Percentiles rank a stretch among this genome's conserved stretches.
Conservation (phyloP, 2,329 filamentous ascomycete species). For the Cordyceps javanica region DNA sequence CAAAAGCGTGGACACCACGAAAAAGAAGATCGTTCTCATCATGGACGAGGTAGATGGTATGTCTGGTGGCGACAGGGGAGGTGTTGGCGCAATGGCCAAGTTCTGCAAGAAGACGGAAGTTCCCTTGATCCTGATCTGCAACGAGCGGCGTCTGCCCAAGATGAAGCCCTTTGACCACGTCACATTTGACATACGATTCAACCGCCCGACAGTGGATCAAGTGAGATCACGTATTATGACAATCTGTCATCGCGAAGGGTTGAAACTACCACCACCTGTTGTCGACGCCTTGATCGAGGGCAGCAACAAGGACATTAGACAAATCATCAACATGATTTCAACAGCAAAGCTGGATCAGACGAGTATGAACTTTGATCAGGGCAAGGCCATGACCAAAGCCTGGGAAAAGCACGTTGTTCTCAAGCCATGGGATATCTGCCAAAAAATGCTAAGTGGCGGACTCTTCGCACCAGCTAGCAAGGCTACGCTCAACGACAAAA, state of each 20-base stretch:
- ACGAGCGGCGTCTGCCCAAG: conserved; percentile 85
- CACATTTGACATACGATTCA: conserved; percentile 79
- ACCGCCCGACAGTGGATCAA: conserved; percentile 82
- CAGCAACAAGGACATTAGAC: conserved; percentile 89
- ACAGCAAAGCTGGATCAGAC: conserved; percentile 84
- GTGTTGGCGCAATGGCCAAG: conserved; percentile 88
- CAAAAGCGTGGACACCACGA: conserved; percentile 69
- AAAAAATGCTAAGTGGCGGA: conserved; percentile 82
- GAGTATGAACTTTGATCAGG: conserved; percentile 74
- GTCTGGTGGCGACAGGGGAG: conserved; percentile 93
- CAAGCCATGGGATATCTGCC: conserved; percentile 96
- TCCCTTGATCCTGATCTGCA: conserved; percentile 95
- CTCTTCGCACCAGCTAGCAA: conserved; percentile 82
- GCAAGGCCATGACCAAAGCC: conserved; percentile 90
- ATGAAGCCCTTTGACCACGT: conserved; percentile 97
- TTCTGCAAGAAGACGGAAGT: conserved; percentile 94
- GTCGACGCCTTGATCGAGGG: conserved; percentile 94
- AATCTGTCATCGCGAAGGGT: conserved; percentile 83
- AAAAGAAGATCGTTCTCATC: conserved; percentile 91
- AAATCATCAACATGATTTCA: conserved; percentile 98
- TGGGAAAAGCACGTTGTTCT: conserved; percentile 98
- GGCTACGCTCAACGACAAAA: conserved; percentile 90
- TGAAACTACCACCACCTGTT: conserved; percentile 77
- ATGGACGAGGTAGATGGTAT: conserved; percentile 99
- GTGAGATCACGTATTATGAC: conserved; percentile 91